These are phyloP conservation scores for Neonectria ditissima DNA, from an alignment of 2,329 filamentous ascomycete genomes.

Conservation along the genomic window DNA sequence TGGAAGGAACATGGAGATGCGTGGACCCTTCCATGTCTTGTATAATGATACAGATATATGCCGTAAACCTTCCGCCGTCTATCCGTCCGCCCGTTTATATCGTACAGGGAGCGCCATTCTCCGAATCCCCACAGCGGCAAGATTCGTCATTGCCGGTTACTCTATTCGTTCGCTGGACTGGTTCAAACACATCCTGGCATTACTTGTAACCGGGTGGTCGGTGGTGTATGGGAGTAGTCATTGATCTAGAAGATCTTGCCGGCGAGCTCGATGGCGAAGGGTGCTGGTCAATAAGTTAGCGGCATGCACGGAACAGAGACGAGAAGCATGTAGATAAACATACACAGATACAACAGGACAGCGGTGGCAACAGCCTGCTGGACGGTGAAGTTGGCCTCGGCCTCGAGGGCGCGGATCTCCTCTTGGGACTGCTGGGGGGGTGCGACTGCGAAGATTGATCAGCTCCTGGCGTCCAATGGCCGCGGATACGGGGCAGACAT, in stretches of 20 bases:
- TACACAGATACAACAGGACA: slow-evolving; percentile 82
- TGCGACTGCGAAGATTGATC: slow-evolving; percentile 61
- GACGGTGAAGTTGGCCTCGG: slow-evolving; percentile 74
- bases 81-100: slow-evolving; percentile 38
- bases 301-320: neutral
- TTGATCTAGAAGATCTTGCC: slow-evolving; percentile 56
- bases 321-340: slow-evolving; percentile 46
- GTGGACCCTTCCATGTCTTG: slow-evolving; percentile 31
- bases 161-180: slow-evolving; percentile 14
- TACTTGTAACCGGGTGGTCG: slow-evolving; percentile 7
- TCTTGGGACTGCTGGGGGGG: slow-evolving; percentile 76
- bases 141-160: slow-evolving; percentile 18
- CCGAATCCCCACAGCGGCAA: slow-evolving; percentile 20
- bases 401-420: slow-evolving; percentile 78
- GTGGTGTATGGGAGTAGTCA: slow-evolving; percentile 1
- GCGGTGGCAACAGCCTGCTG: slow-evolving; percentile 75
- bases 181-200: slow-evolving; percentile 1
- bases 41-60: slow-evolving; percentile 41
- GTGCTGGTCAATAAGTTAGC: slow-evolving; percentile 55
- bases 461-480: slow-evolving; percentile 29
- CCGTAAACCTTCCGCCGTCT: slow-evolving; percentile 37
- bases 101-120: slow-evolving; percentile 39
- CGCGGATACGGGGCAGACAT: slow-evolving; percentile 44
- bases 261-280: slow-evolving; percentile 68
- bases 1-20: slow-evolving; percentile 33